phyloP scores from a whole-genome alignment of 2,329 filamentous ascomycete genomes.

The Hymenoscyphus infarciens region DNA sequence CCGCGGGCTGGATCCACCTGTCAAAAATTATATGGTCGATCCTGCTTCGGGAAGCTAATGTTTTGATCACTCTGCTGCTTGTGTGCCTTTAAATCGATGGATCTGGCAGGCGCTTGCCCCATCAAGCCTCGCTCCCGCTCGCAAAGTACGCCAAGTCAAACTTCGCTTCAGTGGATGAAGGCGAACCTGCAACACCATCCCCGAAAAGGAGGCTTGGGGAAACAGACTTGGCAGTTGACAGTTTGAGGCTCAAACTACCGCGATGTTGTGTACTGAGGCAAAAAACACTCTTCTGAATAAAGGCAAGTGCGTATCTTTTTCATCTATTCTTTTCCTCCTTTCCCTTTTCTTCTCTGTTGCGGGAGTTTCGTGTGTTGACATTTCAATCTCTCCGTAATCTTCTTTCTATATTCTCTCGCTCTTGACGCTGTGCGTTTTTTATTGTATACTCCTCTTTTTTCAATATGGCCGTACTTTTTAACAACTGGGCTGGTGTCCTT shows the following conservation, averaged over 20 bases:
- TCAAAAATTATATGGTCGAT: not conserved
- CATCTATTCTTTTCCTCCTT: conserved; percentile 13
- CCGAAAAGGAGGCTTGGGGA: conserved; percentile 18
- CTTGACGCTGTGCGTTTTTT: conserved; percentile 27
- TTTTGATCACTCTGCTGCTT: not conserved
- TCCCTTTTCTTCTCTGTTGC: conserved; percentile 4
- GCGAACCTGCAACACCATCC: conserved; percentile 16
- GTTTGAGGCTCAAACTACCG: conserved; percentile 20
- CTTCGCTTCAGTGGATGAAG: conserved; percentile 16
- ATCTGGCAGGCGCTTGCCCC: not conserved
- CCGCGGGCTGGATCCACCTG: not conserved
- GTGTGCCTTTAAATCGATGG: not conserved
- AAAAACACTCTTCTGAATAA: not conserved
- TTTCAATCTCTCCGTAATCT: conserved; percentile 1
- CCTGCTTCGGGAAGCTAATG: not conserved
- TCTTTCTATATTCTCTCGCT: conserved; percentile 15
- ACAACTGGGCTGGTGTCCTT: conserved; percentile 23
- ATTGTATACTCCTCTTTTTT: not conserved
- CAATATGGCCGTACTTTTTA: conserved; percentile 21
- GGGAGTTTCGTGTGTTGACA: conserved; percentile 6
- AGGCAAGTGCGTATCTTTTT: conserved; percentile 10
- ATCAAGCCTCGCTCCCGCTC: not conserved
- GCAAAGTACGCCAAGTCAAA: conserved; percentile 16
- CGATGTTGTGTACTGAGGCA: not conserved
- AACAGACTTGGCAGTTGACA: conserved; percentile 28